Evolutionary conservation across 2,329 filamentous ascomycete genomes (phyloP).

Genomic region (Sphaerulina musiva): DNA sequence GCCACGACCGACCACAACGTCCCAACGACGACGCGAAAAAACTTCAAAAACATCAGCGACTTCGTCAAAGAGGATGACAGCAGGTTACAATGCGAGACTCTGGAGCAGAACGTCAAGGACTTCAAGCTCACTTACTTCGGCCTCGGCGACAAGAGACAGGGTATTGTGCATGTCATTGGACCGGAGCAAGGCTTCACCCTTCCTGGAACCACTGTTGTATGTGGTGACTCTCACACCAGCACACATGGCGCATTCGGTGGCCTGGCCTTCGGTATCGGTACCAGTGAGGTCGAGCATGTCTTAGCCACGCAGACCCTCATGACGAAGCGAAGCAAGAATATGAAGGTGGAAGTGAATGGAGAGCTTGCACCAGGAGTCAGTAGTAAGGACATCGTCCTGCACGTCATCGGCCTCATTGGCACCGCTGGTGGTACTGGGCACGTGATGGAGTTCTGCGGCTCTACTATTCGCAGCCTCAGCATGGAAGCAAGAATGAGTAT

Average conservation of each 20-base stretch:
- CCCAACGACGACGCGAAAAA: conserved; percentile 82
- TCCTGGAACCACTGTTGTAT: conserved; percentile 92
- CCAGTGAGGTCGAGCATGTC: conserved; percentile 97
- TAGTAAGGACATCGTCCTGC: conserved; percentile 90
- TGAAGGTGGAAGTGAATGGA: conserved; percentile 93
- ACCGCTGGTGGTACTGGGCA: conserved; percentile 90
- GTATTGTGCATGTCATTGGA: conserved; percentile 96
- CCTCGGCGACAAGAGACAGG: conserved; percentile 90
- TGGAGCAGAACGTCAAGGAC: conserved; percentile 95
- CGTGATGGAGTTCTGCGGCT: conserved; percentile 96
- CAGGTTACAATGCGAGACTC: conserved; percentile 83
- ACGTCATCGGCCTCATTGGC: conserved; percentile 88
- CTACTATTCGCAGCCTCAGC: conserved; percentile 78
- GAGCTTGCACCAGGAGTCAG: conserved; percentile 84
- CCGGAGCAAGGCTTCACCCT: conserved; percentile 98
- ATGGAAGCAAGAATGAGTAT: conserved; percentile 99
- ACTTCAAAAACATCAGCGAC: conserved; percentile 83
- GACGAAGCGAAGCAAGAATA: conserved; percentile 94
- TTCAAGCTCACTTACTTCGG: conserved; percentile 97
- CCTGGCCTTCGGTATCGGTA: conserved; percentile 94
- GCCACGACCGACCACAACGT: conserved; percentile 97
- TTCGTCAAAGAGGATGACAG: conserved; percentile 96
- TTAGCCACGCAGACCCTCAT: conserved; percentile 93
- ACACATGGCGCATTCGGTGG: conserved; percentile 95
- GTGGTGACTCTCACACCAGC: conserved; percentile 95